Base-by-base conservation (phyloP, 2,329 filamentous ascomycete species). In the Beauveria sp. region DNA sequence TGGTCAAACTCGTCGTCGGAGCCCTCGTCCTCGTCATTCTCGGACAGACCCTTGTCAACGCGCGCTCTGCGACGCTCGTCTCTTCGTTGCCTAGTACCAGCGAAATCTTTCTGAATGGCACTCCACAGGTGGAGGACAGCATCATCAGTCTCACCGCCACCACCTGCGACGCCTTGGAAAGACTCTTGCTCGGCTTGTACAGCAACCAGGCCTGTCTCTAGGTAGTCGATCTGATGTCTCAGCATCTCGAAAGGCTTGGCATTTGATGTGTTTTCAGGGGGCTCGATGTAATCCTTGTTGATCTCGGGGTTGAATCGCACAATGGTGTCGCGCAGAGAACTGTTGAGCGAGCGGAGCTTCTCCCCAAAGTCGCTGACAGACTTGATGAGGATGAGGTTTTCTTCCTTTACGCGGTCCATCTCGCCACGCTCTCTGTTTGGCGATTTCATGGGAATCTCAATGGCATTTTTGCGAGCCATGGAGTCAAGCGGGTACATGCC, bases 401-500 rank as follows among this genome's bases (percentile, higher is more conserved):
- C 62, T 38, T 62, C 61, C 12, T 59, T 62, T 20, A 55, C 45
- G 24, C 60, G 60, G 38, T 62, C 60, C 20, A 55, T 56, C 43
- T 62, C 60, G n/a, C 60, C 60, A 18, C 60, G 60, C 64, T 82
- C 81, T 26, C 82, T 79, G 38, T 79, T 76, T 0, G 82, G 82
- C 18, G 83, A 84, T 68, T 83, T 85, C 38, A 80, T 67, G n/a
- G 83, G 83, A 12, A 85, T 85, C 62, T 83, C 81, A n/a, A 85
- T 79, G 26, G 76, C 70, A 57, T 78, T 77, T 62, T 77, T 77
- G 56, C 73, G 74, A 20, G 38, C 69, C 67, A 52, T 66, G 65
- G 54, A 65, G 66, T 91, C 89, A 6, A 88, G 82, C 12, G 69
- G 87, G 70, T 93, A 95, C 8, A 91, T 77, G 69, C 86, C 90